phyloP scores from a whole-genome alignment of 768 basidiomycete genomes.

The Suillus clintonianus region DNA sequence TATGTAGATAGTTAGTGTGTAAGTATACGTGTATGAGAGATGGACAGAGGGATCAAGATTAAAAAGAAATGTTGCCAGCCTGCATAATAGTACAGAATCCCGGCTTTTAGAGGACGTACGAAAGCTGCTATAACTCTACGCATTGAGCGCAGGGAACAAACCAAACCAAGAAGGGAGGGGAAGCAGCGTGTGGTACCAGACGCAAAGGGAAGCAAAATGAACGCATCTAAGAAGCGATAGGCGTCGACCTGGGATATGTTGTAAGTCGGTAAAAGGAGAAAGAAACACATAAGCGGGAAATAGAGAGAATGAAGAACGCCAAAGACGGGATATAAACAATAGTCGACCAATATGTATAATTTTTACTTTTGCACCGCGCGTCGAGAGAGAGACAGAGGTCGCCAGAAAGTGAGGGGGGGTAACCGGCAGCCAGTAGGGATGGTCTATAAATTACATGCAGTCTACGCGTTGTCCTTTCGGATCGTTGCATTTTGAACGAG shows the following conservation, averaged over 20 bases:
- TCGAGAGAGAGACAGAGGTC: background rate
- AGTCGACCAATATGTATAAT: slow-evolving; percentile 35
- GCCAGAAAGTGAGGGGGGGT: slow-evolving; percentile 11
- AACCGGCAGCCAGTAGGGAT: slow-evolving; percentile 12
- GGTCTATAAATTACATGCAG: slow-evolving; percentile 1
- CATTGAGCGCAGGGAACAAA: background rate
- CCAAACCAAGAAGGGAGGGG: background rate
- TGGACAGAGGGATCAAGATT: slow-evolving; percentile 1
- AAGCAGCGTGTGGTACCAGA: slow-evolving; percentile 2
- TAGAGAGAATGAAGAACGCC: slow-evolving; percentile 9
- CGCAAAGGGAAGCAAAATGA: background rate
- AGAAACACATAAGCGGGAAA: slow-evolving; percentile 6
- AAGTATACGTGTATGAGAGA: slow-evolving; percentile 8
- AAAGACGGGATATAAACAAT: slow-evolving; percentile 18
- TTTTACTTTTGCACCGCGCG: slow-evolving; percentile 32
- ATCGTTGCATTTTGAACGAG: background rate
- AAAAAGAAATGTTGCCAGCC: slow-evolving; percentile 4
- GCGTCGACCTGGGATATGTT: slow-evolving; percentile 34
- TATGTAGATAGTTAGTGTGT: slow-evolving; percentile 7
- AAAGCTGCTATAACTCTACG: slow-evolving; percentile 1
- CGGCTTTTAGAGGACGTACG: slow-evolving; percentile 7
- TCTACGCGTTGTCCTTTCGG: background rate
- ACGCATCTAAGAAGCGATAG: background rate
- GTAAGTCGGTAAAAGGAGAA: slow-evolving; percentile 20
- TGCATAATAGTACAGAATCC: slow-evolving; percentile 11